These are phyloP conservation scores for Lentinus brumalis DNA, from an alignment of 768 basidiomycete species.

Conservation along the genomic window DNA sequence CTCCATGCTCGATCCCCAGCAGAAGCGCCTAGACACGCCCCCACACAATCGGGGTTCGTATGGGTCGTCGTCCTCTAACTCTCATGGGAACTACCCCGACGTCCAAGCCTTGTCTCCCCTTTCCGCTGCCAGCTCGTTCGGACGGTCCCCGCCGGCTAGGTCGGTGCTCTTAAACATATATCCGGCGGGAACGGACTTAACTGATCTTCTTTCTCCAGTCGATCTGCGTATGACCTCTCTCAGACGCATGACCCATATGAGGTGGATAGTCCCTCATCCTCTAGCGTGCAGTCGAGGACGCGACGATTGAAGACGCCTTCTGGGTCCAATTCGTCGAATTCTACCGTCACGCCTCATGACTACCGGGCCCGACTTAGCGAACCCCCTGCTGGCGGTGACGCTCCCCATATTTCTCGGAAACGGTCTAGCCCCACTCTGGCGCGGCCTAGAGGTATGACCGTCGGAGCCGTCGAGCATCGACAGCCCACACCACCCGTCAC, in stretches of 20 bases:
- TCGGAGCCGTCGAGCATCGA: constrained; percentile 12
- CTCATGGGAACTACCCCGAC: constrained; percentile 35
- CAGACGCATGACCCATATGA: constrained; percentile 8
- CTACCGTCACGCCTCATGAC: constrained; percentile 18
- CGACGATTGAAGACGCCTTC: constrained; percentile 17
- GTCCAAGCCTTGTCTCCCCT: constrained; percentile 14
- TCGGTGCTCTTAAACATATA: neutral
- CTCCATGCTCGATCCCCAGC: constrained; percentile 47
- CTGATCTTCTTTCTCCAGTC: neutral
- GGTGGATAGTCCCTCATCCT: neutral
- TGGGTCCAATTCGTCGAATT: constrained; percentile 24
- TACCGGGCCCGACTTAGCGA: constrained; percentile 13
- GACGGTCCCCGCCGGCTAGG: constrained; percentile 17
- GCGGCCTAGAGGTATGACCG: constrained; percentile 28
- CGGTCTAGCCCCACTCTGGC: constrained; percentile 11
- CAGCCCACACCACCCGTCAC: neutral
- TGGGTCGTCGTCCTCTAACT: constrained; percentile 60
- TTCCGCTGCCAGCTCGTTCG: constrained; percentile 8
- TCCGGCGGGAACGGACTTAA: neutral
- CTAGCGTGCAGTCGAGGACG: constrained; percentile 6
- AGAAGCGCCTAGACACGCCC: constrained; percentile 41
- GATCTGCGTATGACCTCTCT: constrained; percentile 11
- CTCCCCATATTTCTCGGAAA: constrained; percentile 1
- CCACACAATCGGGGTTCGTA: constrained; percentile 51
- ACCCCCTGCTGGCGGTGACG: constrained; percentile 2